Conservation (phyloP, 2,329 filamentous ascomycete genomes). For the Colletotrichum limetticola region DNA sequence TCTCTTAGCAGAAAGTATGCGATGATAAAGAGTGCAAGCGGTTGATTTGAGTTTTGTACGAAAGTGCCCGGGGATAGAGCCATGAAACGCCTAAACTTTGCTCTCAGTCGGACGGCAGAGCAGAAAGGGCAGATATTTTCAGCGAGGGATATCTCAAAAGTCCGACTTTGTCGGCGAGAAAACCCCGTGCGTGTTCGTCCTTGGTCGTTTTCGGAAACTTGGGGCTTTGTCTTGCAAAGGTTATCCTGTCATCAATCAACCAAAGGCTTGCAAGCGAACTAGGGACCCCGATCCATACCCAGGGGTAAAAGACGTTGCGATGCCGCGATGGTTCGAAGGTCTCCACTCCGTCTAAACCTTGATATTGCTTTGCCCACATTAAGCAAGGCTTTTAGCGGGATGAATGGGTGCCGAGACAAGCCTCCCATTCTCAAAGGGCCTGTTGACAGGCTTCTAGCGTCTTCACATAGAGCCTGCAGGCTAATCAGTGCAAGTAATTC, state of each 20-base stretch:
- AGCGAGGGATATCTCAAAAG: neutral
- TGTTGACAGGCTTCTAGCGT: neutral
- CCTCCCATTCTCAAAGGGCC: neutral
- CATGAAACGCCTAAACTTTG: neutral
- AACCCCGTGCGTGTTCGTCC: neutral
- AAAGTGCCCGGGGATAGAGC: neutral
- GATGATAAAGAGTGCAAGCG: neutral
- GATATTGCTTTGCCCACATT: conserved; percentile 6
- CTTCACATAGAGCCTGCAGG: neutral
- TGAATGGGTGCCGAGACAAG: neutral
- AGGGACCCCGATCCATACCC: neutral
- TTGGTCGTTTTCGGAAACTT: neutral
- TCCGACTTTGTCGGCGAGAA: conserved; percentile 1
- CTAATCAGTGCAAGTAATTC: neutral
- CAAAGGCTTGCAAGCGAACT: neutral
- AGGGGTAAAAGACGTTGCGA: conserved; percentile 10
- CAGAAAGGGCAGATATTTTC: neutral
- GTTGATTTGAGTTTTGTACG: neutral
- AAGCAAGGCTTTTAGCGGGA: conserved; percentile 4
- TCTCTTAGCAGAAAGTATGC: neutral
- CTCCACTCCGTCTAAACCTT: conserved; percentile 13
- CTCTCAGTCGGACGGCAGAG: neutral
- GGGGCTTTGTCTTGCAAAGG: neutral
- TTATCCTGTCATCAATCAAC: neutral
- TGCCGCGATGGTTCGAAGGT: neutral